Conservation (phyloP, 805 yeast species). For the Candida yuanshanica region DNA sequence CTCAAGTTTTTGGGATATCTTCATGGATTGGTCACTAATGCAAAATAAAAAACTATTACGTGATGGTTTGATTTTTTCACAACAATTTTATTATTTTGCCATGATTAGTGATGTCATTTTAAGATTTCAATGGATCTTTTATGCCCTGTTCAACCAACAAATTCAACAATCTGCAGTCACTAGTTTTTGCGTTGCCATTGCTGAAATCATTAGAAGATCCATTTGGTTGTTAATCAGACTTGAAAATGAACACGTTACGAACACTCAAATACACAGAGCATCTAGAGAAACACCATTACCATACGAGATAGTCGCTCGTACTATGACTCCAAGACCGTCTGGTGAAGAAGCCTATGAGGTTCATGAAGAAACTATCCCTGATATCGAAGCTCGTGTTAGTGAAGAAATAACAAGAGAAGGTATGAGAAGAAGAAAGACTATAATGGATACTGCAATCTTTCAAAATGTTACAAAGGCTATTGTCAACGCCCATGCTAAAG, state of each 20-base stretch:
- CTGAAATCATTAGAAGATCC: slow-evolving; percentile 78
- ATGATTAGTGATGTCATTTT: slow-evolving; percentile 67
- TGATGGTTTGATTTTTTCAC: slow-evolving; percentile 63
- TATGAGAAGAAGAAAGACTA: slow-evolving; percentile 17
- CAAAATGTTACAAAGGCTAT: slow-evolving; percentile 47
- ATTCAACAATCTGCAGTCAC: slow-evolving; percentile 86
- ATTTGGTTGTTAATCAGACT: slow-evolving; percentile 90
- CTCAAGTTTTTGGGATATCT: slow-evolving; percentile 78
- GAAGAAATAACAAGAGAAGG: not conserved
- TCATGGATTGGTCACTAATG: slow-evolving; percentile 93
- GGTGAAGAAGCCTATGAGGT: slow-evolving; percentile 1
- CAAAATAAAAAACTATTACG: slow-evolving; percentile 63
- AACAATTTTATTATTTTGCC: slow-evolving; percentile 62
- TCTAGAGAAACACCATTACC: slow-evolving; percentile 86
- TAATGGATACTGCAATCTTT: slow-evolving; percentile 26
- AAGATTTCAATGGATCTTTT: slow-evolving; percentile 90
- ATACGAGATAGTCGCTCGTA: slow-evolving; percentile 41
- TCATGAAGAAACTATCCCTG: slow-evolving; percentile 2
- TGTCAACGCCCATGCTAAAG: slow-evolving; percentile 76
- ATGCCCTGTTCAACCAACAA: slow-evolving; percentile 68
- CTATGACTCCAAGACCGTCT: slow-evolving; percentile 22
- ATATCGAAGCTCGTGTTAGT: not conserved
- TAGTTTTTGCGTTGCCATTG: slow-evolving; percentile 75
- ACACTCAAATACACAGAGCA: slow-evolving; percentile 80
- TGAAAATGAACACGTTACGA: slow-evolving; percentile 94